phyloP scores from a whole-genome alignment of 306 rosid genomes.

The Crataegus laevigata region DNA sequence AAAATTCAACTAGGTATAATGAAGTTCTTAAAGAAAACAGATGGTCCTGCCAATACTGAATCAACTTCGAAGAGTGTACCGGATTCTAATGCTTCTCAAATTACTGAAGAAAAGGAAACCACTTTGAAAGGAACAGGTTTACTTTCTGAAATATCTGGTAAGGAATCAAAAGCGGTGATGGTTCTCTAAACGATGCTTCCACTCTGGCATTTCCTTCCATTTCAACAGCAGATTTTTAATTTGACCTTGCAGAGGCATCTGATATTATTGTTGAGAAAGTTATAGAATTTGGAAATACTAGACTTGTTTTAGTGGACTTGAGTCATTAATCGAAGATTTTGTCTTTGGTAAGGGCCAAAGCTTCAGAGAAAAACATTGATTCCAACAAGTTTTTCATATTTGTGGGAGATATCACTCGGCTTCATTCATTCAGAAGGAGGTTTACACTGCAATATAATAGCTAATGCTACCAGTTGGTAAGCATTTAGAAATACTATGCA shows the following conservation, averaged over 20 bases:
- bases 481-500: conserved; percentile 12
- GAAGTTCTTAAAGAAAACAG: conserved; percentile 72
- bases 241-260: conserved; percentile 70
- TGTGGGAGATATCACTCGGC: no score
- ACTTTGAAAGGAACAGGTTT: conserved; percentile 18
- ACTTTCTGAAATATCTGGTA: conserved; percentile 14
- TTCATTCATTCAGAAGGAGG: no score
- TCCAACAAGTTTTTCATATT: no score
- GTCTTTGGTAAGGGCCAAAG: conserved; percentile 66
- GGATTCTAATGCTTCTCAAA: conserved; percentile 27
- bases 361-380: conserved; percentile 44
- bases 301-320: conserved; percentile 79
- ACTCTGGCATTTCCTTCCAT: conserved; percentile 90
- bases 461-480: conserved; percentile 95
- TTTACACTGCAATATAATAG: conserved; percentile 65
- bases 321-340: conserved; percentile 66
- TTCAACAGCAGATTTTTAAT: conserved; percentile 84
- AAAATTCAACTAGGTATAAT: conserved; percentile 68
- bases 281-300: conserved; percentile 58
- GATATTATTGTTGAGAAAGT: conserved; percentile 71
- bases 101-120: conserved; percentile 11
- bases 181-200: conserved; percentile 27
- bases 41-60: conserved; percentile 34
- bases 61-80: conserved; percentile 14
- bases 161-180: conserved; percentile 22